Evolutionary conservation across 2,329 filamentous ascomycete species (phyloP).

Genomic region (Chrysoporthe puriensis): DNA sequence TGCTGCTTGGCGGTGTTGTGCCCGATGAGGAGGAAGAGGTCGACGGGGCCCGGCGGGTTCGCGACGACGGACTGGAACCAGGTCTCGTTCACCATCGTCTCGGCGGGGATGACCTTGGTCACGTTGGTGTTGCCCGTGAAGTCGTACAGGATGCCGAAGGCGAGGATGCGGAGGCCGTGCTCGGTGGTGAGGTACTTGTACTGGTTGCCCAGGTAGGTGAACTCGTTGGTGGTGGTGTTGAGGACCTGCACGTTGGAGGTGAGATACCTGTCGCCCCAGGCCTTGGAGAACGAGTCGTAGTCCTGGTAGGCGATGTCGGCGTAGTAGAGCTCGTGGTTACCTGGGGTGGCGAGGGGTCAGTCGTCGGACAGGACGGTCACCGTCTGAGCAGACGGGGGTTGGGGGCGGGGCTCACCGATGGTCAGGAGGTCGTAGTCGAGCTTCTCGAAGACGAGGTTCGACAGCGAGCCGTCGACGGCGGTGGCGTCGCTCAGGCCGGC

Average conservation of each 20-base stretch:
- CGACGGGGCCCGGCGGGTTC: constrained; percentile 53
- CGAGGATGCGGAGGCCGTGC: constrained; percentile 48
- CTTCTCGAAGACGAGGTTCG: constrained; percentile 50
- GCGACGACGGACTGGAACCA: constrained; percentile 66
- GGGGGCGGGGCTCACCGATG: constrained; percentile 37
- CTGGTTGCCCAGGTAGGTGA: constrained; percentile 47
- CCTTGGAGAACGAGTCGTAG: constrained; percentile 60
- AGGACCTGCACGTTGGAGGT: constrained; percentile 51
- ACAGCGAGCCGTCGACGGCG: constrained; percentile 56
- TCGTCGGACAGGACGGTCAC: no score
- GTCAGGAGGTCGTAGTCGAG: constrained; percentile 48
- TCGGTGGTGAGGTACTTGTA: constrained; percentile 49
- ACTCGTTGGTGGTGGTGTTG: constrained; percentile 43
- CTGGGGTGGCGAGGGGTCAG: background rate
- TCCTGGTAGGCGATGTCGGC: constrained; percentile 65
- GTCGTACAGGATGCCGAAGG: constrained; percentile 50
- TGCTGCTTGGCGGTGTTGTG: constrained; percentile 62
- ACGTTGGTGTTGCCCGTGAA: constrained; percentile 63
- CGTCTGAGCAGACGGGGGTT: no score
- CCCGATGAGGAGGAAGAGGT: constrained; percentile 66
- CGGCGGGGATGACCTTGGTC: constrained; percentile 61
- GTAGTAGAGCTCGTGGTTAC: constrained; percentile 68
- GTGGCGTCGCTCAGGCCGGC: constrained; percentile 66
- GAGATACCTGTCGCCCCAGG: constrained; percentile 53
- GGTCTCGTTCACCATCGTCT: constrained; percentile 52